phyloP scores from a whole-genome alignment of 139 green algal genomes.

The Chlorella sp. region DNA sequence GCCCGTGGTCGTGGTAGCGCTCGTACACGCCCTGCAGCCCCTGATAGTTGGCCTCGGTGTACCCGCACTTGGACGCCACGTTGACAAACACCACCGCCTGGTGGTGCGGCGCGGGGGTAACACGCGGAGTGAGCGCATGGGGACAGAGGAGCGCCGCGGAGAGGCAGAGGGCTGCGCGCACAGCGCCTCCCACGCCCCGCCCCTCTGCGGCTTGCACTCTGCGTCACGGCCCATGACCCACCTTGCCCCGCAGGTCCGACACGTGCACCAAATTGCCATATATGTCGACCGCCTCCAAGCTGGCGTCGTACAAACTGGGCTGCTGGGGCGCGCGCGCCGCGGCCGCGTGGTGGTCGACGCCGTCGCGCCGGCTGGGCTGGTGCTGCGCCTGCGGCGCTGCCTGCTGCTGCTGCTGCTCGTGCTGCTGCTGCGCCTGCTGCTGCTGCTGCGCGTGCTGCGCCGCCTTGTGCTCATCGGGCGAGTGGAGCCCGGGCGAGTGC shows the following conservation, averaged over 20 bases:
- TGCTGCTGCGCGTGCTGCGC: conserved; percentile 2
- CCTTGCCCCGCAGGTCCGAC: neutral
- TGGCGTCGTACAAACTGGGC: conserved; percentile 16
- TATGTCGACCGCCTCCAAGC: conserved; percentile 27
- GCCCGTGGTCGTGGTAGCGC: conserved; percentile 34
- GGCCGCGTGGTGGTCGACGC: neutral
- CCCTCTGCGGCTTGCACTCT: no score
- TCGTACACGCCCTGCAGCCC: conserved; percentile 40
- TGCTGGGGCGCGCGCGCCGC: conserved; percentile 5
- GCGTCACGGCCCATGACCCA: no score
- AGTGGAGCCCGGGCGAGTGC: no score
- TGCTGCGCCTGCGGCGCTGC: neutral
- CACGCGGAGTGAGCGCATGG: no score
- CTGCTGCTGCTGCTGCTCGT: neutral
- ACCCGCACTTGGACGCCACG: conserved; percentile 51
- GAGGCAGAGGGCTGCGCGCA: no score
- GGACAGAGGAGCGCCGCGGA: no score
- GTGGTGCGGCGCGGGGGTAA: no score
- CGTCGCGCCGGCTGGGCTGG: neutral
- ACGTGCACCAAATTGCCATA: conserved; percentile 14
- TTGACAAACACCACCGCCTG: conserved; percentile 55
- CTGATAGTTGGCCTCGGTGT: conserved; percentile 50
- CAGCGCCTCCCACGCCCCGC: no score
- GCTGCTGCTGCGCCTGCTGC: neutral
- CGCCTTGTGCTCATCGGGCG: conserved; percentile 7